phyloP scores from a whole-genome alignment of 2,329 filamentous ascomycete species.

The Trichoderma pleuroti region DNA sequence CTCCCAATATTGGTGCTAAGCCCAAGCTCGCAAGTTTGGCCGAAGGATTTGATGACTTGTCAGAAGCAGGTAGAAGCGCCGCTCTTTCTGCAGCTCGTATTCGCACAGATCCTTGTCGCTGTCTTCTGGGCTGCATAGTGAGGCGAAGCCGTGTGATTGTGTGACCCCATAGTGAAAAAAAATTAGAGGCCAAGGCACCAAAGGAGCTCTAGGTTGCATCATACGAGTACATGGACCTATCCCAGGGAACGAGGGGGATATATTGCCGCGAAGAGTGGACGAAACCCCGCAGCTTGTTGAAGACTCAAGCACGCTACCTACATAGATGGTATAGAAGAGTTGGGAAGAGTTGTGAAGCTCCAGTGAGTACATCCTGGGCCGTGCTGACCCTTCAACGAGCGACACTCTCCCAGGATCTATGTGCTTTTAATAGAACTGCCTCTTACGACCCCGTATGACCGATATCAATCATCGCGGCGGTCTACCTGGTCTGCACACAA shows the following conservation, averaged over 20 bases:
- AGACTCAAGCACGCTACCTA: not conserved
- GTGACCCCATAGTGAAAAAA: not conserved
- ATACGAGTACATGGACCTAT: not conserved
- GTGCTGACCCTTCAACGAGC: not conserved
- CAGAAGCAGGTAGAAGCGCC: not conserved
- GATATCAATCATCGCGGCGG: not conserved
- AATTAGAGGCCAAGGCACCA: not conserved
- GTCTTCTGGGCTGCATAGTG: not conserved
- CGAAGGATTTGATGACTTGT: not conserved
- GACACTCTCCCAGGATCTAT: not conserved
- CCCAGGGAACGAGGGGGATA: not conserved
- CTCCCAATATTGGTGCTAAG: not conserved
- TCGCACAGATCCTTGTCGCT: not conserved
- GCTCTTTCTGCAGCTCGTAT: not conserved
- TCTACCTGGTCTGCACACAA: not conserved
- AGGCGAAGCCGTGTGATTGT: not conserved
- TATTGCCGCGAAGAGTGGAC: not conserved
- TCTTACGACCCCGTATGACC: not conserved
- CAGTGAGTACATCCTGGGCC: not conserved
- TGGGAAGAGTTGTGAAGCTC: not conserved
- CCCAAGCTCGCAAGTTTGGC: not conserved
- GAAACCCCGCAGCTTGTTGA: not conserved
- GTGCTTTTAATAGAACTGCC: not conserved
- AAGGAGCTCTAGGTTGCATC: not conserved
- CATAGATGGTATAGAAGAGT: not conserved